These are phyloP conservation scores for Rhinocladiella similis DNA, from an alignment of 2,329 filamentous ascomycete species.

Conservation along the genomic window DNA sequence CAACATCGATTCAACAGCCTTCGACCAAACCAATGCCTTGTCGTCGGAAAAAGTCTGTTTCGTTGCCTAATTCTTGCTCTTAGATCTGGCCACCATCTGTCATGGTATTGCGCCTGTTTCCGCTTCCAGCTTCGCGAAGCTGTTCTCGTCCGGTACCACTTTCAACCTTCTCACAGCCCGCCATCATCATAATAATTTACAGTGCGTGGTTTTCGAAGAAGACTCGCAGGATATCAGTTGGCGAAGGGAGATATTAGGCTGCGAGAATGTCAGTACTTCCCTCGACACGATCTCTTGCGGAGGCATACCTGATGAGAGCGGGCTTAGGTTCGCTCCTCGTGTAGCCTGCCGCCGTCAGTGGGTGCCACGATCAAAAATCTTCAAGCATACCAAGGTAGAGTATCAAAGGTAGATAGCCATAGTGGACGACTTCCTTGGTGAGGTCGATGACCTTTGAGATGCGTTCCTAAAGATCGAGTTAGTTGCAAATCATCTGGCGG, in stretches of 20 bases:
- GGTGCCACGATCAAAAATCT: neutral
- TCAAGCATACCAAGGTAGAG: constrained; percentile 78
- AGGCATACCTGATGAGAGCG: constrained; percentile 66
- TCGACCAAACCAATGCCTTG: too few relatives aligned
- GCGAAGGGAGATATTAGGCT: constrained; percentile 31
- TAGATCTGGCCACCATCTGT: too few relatives aligned
- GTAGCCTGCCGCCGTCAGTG: constrained; percentile 63
- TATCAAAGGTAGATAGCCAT: constrained; percentile 95
- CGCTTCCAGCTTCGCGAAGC: neutral
- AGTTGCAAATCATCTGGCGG: too few relatives aligned
- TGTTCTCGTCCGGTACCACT: too few relatives aligned
- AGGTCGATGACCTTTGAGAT: constrained; percentile 96
- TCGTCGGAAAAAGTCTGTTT: too few relatives aligned
- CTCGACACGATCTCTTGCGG: too few relatives aligned
- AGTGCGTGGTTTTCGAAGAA: neutral
- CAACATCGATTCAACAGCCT: too few relatives aligned
- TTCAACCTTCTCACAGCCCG: neutral
- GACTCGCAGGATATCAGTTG: constrained; percentile 13
- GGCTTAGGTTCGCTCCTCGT: constrained; percentile 91
- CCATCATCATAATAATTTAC: neutral
- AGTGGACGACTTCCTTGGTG: constrained; percentile 91
- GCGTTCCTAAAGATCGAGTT: constrained; percentile 69
- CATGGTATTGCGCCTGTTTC: too few relatives aligned
- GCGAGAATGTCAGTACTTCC: constrained; percentile 1
- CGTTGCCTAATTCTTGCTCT: too few relatives aligned